Conservation (phyloP, 1,284 basidiomycete species). For the Schizophyllum commune region DNA sequence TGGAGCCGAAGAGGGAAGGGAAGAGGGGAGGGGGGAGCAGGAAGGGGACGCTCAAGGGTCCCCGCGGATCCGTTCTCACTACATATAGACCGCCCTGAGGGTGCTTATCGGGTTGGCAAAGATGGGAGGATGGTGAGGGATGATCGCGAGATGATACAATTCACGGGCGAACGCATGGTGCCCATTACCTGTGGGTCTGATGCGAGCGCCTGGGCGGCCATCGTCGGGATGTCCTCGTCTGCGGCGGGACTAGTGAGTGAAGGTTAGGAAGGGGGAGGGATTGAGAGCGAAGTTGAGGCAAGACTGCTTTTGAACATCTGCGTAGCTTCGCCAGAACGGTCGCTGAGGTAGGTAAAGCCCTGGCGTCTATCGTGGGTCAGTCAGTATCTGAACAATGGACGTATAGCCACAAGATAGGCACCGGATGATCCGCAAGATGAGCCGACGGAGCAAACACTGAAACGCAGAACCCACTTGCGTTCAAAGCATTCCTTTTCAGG, state of each 20-base stretch:
- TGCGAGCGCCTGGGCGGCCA: background rate
- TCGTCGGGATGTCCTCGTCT: background rate
- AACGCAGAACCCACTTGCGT: background rate
- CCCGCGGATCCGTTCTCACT: background rate
- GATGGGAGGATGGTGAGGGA: background rate
- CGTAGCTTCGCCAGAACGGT: too few species aligned
- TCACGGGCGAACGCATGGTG: background rate
- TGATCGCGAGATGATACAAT: background rate
- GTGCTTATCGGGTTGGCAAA: background rate
- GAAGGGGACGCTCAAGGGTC: background rate
- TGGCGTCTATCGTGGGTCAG: background rate
- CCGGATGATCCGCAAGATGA: background rate
- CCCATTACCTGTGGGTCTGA: background rate
- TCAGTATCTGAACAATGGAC: background rate
- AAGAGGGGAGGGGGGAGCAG: background rate
- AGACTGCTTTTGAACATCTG: too few species aligned
- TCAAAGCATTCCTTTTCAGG: background rate
- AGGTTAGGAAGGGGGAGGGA: too few species aligned
- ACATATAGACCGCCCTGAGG: background rate
- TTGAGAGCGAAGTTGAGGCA: too few species aligned
- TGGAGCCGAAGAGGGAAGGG: too few species aligned
- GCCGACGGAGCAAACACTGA: background rate
- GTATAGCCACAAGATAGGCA: background rate
- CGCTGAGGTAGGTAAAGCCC: too few species aligned
- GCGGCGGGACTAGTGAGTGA: too few species aligned